Evolutionary conservation across 2,329 filamentous ascomycete genomes (phyloP), one percentile per base, ranked within the genome.

Genomic region (Chaetomiaceae sp.): DNA sequence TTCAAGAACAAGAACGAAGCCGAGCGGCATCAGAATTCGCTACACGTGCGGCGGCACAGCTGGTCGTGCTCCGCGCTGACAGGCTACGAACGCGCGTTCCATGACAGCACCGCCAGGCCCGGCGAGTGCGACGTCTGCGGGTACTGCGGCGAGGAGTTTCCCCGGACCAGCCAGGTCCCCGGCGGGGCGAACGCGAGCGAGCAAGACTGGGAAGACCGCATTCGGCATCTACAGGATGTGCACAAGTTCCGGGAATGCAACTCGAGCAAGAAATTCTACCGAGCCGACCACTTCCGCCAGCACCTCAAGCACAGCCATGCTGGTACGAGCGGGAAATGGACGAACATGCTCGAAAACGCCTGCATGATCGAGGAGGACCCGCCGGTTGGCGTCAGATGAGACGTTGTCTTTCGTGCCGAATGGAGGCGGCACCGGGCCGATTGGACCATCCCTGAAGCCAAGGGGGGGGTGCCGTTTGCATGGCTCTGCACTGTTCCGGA

Each of bases 1-100:
- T 97, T 97, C 73, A 97, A 97, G 69, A 97, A 97, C 70, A 97
- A 97, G 69, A 97, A 97, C 60, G 93, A 97, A 69, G 90, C 90
- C 2, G 91, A 97, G 66, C 81, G 93, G 26, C 91, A 97, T 63
- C 90, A 95, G 61, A 97, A 96, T 61, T 95, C 90, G 12, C 78
- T 97, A 10, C 91, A 97, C 65, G 77, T 97, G 8, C 82, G 91
- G 27, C 83, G 86, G 19, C 89, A 97, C 68, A 96, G 90, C 39
- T 98, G 93, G 93, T 96, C 91, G 10, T 98, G 93, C 65, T 90
- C 89, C 26, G 88, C 90, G 1, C 78, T 98, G 20, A 79, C 79
- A 10, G 76, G 80, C 49, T 88, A 81, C 59, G 80, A 88, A 60
- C 82, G 86, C 14, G 91, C 88, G 2, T 98, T 95, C 64, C 90